A percentile compares a stretch with the other conserved stretches of the same genome.
phyloP scores from a whole-genome alignment of 2,329 filamentous ascomycete genomes.

The Fusarium nelsonii region DNA sequence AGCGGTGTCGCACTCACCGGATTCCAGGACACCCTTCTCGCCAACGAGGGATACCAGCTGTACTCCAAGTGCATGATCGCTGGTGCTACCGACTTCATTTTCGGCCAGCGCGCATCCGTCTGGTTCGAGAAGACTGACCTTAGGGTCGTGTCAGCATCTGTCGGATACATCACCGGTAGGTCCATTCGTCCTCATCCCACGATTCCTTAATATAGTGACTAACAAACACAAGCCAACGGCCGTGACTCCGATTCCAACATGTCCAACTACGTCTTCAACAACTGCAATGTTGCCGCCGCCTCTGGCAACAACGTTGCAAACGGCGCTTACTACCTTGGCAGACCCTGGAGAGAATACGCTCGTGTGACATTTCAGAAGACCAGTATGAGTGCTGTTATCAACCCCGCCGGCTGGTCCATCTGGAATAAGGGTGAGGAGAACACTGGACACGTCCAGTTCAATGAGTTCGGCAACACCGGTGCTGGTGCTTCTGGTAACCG shows the following conservation, averaged over 20 bases:
- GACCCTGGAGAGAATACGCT: slow-evolving; percentile 62
- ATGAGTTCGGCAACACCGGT: slow-evolving; percentile 71
- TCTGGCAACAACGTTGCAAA: slow-evolving; percentile 53
- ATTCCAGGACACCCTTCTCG: slow-evolving; percentile 65
- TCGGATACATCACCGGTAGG: slow-evolving; percentile 60
- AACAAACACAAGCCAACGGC: slow-evolving; percentile 55
- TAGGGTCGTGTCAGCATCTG: slow-evolving; percentile 50
- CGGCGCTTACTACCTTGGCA: slow-evolving; percentile 61
- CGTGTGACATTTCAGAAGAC: slow-evolving; percentile 64
- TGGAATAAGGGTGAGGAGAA: slow-evolving; percentile 65
- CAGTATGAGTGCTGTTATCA: slow-evolving; percentile 66
- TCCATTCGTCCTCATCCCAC: accelerated
- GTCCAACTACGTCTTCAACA: slow-evolving; percentile 62
- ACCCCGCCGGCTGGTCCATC: slow-evolving; percentile 67
- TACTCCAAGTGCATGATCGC: slow-evolving; percentile 60
- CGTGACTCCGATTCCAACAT: slow-evolving; percentile 51
- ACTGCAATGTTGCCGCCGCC: slow-evolving; percentile 57
- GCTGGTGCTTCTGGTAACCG: slow-evolving; percentile 63
- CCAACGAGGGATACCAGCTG: slow-evolving; percentile 60
- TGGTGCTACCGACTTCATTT: slow-evolving; percentile 65
- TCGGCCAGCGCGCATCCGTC: slow-evolving; percentile 57
- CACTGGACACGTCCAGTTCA: slow-evolving; percentile 66
- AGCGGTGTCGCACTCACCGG: slow-evolving; percentile 58
- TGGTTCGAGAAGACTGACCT: slow-evolving; percentile 61
- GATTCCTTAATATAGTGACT: accelerated